A percentile compares a stretch with the other conserved stretches of the same genome.
Evolutionary conservation across 1,284 basidiomycete genomes (phyloP).

Genomic region (Marasmius oreades): DNA sequence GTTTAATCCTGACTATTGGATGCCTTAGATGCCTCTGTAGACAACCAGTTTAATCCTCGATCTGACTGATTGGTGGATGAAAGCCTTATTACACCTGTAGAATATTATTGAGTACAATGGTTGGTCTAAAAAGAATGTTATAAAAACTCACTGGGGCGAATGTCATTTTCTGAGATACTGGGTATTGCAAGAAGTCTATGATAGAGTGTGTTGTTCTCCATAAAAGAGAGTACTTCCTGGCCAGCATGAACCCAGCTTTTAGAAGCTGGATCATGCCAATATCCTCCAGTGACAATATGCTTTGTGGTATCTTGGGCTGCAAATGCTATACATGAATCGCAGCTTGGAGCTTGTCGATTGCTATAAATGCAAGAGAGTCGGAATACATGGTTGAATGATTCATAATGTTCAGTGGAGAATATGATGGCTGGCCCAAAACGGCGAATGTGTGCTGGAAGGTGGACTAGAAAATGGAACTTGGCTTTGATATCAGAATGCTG

Average conservation of each 20-base stretch:
- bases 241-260: neutral
- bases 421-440: slow-evolving; percentile 21
- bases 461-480: slow-evolving; percentile 21
- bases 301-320: neutral
- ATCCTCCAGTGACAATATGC: too few species aligned
- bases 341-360: slow-evolving; percentile 19
- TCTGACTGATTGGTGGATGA: neutral
- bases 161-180: neutral
- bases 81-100: neutral
- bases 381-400: slow-evolving; percentile 18
- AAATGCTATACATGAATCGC: slow-evolving; percentile 5
- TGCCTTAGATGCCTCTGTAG: neutral
- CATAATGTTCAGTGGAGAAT: slow-evolving; percentile 15
- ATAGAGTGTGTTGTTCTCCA: neutral
- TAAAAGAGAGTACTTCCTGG: neutral
- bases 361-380: slow-evolving; percentile 13
- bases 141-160: neutral
- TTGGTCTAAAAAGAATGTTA: neutral
- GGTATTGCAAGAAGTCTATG: neutral
- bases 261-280: neutral
- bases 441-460: slow-evolving; percentile 18
- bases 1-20: neutral
- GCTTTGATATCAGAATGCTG: slow-evolving; percentile 20
- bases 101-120: neutral
- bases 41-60: neutral